Evolutionary conservation across 768 basidiomycete genomes (phyloP), one percentile per base, ranked within the genome.

Genomic region (Russula compacta): DNA sequence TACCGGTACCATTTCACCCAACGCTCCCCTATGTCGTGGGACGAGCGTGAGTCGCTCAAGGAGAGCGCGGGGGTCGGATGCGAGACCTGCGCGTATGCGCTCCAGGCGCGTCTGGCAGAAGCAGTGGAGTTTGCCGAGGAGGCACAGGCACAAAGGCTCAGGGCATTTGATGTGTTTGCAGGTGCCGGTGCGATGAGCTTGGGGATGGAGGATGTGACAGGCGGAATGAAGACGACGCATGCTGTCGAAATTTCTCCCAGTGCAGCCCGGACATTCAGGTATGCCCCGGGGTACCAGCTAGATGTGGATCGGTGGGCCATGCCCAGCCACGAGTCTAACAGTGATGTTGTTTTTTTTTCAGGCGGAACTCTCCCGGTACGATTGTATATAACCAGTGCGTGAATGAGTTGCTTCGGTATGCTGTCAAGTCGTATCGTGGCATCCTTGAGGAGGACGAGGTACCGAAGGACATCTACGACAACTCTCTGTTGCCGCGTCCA

Each of bases 171-270:
- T 66, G 74, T 77, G 1, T 81, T 80, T 54, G 74, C 69, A 4
- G 80, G 80, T 2, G 69, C 70, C 0, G 87, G 87, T 6, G 83
- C 86, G 3, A 86, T 91, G 67, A 80, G 80, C 53, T 69, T 78
- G 19, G 86, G 81, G 0, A 71, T 89, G 71, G 78, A 79, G 15
- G 73, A 80, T 42, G 75, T 78, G n/a, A 8, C 39, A 2, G 83
- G 75, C 4, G 82, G 80, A 54, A 64, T 87, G 53, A 77, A 81
- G 61, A 67, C 87, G 4, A 83, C 82, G 0, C 82, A 87, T 73
- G 80, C 83, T 0, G 72, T 90, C 47, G 90, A 92, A 65, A 83
- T 89, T 21, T 76, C 81, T n/a, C 87, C 89, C 0, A 87, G 85
- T 69, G 87, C 91, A 8, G 84, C 86, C 0, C 72, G 73, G 59